Evolutionary conservation across 225 moss, liverwort and hornwort genomes (phyloP).

Genomic region (Ulota crispa): DNA sequence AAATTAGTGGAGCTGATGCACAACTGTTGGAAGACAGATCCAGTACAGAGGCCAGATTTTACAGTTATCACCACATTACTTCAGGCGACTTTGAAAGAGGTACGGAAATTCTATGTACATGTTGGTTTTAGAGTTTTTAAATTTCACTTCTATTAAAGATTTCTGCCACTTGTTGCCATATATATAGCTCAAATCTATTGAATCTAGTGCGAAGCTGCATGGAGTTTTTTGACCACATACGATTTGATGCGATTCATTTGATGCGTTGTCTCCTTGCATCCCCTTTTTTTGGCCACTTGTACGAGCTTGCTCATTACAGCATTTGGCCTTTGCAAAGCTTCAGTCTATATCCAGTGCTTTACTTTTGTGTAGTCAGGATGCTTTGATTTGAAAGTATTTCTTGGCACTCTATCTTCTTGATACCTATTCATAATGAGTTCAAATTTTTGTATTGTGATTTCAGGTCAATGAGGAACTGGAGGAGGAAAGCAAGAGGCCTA

Average conservation of each 20-base stretch:
- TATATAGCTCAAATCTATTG: background rate
- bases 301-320: background rate
- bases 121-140: background rate
- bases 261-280: background rate
- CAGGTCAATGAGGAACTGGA: constrained; percentile 48
- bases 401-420: background rate
- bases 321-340: background rate
- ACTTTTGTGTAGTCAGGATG: background rate
- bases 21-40: constrained; percentile 44
- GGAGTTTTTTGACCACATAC: background rate
- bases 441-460: background rate
- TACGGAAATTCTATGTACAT: background rate
- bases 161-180: background rate
- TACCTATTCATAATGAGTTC: background rate
- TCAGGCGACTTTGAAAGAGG: constrained; percentile 46
- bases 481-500: constrained; percentile 38
- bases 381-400: background rate
- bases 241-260: background rate
- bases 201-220: background rate
- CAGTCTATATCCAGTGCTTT: background rate
- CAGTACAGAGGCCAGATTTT: constrained; percentile 39
- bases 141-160: background rate
- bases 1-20: constrained; percentile 64
- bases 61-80: constrained; percentile 35
- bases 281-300: background rate